phyloP scores from a whole-genome alignment of 176 grass and related monocot species.

The Panicum miliaceum region DNA sequence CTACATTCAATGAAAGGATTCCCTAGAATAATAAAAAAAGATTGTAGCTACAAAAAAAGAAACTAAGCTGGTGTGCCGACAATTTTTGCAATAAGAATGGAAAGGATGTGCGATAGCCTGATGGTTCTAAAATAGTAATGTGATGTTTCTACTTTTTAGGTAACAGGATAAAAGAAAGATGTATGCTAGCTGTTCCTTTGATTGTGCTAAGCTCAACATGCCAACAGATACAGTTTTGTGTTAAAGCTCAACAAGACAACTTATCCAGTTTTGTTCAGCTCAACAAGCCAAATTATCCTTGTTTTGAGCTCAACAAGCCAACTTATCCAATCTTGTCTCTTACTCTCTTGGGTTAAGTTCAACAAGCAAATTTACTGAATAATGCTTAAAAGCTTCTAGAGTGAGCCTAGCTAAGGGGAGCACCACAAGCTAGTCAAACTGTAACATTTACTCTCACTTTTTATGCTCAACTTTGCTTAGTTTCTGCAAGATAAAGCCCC shows the following conservation, averaged over 20 bases:
- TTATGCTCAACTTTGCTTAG: not conserved
- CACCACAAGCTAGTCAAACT: not conserved
- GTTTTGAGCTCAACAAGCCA: not conserved
- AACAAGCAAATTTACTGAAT: not conserved
- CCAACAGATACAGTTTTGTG: not conserved
- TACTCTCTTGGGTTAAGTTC: not conserved
- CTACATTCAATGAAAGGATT: not conserved
- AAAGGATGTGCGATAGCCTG: not conserved
- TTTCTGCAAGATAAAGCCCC: not conserved
- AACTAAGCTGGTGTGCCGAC: not conserved
- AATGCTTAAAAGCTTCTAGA: not conserved
- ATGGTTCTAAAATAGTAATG: not conserved
- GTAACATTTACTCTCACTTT: not conserved
- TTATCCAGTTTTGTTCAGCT: not conserved
- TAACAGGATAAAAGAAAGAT: constrained; percentile 10
- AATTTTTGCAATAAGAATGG: not conserved
- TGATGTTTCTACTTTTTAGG: not conserved
- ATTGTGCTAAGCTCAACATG: not conserved
- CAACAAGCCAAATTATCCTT: not conserved
- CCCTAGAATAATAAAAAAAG: not conserved
- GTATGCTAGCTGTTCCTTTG: not conserved
- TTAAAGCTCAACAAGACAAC: constrained; percentile 6
- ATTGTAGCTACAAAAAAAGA: constrained; percentile 1
- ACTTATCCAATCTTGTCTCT: not conserved
- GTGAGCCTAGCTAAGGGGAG: constrained; percentile 22